Evolutionary conservation across 2,329 filamentous ascomycete species (phyloP).

Genomic region (Decorospora gaudefroyi): DNA sequence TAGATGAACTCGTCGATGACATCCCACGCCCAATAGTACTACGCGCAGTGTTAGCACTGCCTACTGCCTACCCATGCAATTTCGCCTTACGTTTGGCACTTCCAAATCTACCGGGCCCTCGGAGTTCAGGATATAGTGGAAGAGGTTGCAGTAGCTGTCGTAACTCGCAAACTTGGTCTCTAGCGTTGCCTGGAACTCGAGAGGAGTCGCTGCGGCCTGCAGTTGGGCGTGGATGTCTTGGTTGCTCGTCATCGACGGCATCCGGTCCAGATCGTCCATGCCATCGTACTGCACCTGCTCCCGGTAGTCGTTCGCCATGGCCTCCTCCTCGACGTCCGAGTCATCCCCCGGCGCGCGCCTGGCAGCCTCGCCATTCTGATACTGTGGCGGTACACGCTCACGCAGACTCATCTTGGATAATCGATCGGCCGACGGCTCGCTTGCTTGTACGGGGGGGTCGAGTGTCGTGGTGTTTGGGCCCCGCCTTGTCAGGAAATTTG

Average conservation of each 20-base stretch:
- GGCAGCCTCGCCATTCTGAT: conserved; percentile 50
- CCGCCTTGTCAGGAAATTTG: conserved; percentile 20
- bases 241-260: conserved; percentile 64
- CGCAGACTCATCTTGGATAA: conserved; percentile 29
- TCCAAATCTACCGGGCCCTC: conserved; percentile 98
- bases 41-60: conserved; percentile 20
- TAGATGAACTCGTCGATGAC: conserved; percentile 99
- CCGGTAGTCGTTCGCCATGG: conserved; percentile 91
- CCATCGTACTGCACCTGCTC: conserved; percentile 93
- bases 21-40: conserved; percentile 99
- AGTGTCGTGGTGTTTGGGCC: conserved; percentile 23
- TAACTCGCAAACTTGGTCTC: conserved; percentile 99
- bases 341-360: conserved; percentile 65
- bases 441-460: conserved; percentile 7
- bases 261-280: conserved; percentile 78
- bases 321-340: conserved; percentile 95
- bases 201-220: conserved; percentile 85
- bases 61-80: background rate
- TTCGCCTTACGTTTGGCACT: conserved; percentile 82
- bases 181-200: conserved; percentile 93
- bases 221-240: conserved; percentile 95
- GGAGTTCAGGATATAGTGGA: conserved; percentile 99
- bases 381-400: conserved; percentile 28
- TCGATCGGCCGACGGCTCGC: conserved; percentile 12
- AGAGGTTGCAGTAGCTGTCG: conserved; percentile 98